A percentile compares a stretch with the other conserved stretches of the same genome.
Conservation (phyloP, 352 stramenopile species). For the Pythium oligandrum region DNA sequence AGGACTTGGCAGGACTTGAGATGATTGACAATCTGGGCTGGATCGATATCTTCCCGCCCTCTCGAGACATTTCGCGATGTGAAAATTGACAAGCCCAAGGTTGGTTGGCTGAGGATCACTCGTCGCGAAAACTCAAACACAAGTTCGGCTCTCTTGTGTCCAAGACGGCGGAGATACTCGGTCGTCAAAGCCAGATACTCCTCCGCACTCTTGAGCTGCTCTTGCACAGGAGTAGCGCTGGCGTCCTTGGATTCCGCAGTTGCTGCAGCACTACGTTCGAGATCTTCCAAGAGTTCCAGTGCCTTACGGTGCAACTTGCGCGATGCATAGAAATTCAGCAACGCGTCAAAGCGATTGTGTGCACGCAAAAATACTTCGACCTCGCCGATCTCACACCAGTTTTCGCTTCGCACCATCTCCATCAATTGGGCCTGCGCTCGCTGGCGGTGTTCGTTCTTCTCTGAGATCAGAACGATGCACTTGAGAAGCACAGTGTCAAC, state of each 20-base stretch:
- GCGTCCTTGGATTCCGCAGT: neutral
- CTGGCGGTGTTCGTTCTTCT: slow-evolving; percentile 30
- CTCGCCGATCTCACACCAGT: slow-evolving; percentile 71
- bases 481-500: slow-evolving; percentile 83
- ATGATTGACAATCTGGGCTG: slow-evolving; percentile 51
- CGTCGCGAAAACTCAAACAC: slow-evolving; percentile 81
- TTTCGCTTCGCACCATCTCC: slow-evolving; percentile 41
- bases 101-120: slow-evolving; percentile 47
- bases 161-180: slow-evolving; percentile 60
- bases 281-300: slow-evolving; percentile 75
- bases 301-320: slow-evolving; percentile 73
- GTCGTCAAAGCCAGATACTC: slow-evolving; percentile 61
- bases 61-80: slow-evolving; percentile 50
- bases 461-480: slow-evolving; percentile 62
- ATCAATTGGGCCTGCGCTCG: slow-evolving; percentile 41
- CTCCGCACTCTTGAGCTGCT: slow-evolving; percentile 26
- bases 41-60: slow-evolving; percentile 58
- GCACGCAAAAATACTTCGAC: slow-evolving; percentile 73
- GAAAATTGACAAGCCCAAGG: slow-evolving; percentile 72
- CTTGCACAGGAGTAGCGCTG: neutral
- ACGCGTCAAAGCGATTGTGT: slow-evolving; percentile 49
- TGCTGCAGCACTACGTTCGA: slow-evolving; percentile 52
- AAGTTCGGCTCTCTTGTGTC: slow-evolving; percentile 56
- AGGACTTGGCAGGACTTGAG: slow-evolving; percentile 56
- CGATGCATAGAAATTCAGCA: slow-evolving; percentile 67